Conservation (phyloP, 2,329 filamentous ascomycete genomes). For the Colletotrichum liaoningense region DNA sequence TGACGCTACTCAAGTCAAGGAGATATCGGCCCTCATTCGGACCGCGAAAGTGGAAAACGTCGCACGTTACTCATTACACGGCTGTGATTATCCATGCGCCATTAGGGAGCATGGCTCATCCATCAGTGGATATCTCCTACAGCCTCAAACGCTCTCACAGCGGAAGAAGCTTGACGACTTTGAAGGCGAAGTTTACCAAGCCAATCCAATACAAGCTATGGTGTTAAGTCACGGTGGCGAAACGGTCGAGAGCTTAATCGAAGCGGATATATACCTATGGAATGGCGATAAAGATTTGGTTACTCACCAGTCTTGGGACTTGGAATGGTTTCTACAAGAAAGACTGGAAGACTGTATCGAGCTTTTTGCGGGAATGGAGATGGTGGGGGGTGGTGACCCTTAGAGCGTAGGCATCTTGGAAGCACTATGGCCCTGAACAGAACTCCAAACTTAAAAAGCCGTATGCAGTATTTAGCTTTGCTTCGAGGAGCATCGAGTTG, state of each 20-base stretch:
- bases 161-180: constrained; percentile 48
- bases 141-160: constrained; percentile 39
- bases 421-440: too few relatives aligned
- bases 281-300: constrained; percentile 36
- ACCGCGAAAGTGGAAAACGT: constrained; percentile 38
- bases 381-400: neutral
- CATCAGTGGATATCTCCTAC: constrained; percentile 42
- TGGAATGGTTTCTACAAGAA: constrained; percentile 39
- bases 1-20: constrained; percentile 38
- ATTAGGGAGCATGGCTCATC: constrained; percentile 29
- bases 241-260: constrained; percentile 34
- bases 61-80: constrained; percentile 35
- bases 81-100: constrained; percentile 42
- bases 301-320: constrained; percentile 39
- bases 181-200: constrained; percentile 42
- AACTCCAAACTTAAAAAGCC: neutral
- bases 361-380: constrained; percentile 12
- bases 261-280: constrained; percentile 47
- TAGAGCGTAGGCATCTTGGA: neutral
- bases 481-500: neutral
- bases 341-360: constrained; percentile 40
- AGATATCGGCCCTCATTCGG: constrained; percentile 22
- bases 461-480: neutral
- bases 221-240: constrained; percentile 26
- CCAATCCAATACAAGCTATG: constrained; percentile 22